Conservation (phyloP, 257 asterid species). For the Fraxinus cuspidata region DNA sequence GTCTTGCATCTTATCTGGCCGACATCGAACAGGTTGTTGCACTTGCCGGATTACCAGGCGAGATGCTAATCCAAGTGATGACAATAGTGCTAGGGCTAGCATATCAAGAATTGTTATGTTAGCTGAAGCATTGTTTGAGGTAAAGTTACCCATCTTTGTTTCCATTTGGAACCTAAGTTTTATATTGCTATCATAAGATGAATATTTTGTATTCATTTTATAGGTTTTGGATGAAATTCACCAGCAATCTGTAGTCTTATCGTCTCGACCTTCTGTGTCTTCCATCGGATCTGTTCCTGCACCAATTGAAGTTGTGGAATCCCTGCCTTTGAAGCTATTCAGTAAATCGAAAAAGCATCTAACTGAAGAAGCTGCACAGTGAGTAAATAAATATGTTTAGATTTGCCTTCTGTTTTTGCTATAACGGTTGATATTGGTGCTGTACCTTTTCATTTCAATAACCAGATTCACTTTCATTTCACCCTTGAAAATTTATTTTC, state of each 20-base stretch:
- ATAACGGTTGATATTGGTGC: too few species aligned
- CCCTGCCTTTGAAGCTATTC: constrained; percentile 67
- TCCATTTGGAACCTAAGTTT: constrained; percentile 15
- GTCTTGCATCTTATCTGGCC: constrained; percentile 87
- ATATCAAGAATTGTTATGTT: constrained; percentile 91
- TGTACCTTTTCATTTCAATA: too few species aligned
- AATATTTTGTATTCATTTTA: constrained; percentile 46
- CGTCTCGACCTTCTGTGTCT: constrained; percentile 78
- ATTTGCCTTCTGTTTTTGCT: background rate
- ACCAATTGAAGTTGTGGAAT: constrained; percentile 81
- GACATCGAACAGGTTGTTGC: constrained; percentile 79
- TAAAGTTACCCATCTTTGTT: constrained; percentile 36
- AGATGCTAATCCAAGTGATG: constrained; percentile 53
- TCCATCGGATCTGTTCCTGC: constrained; percentile 92
- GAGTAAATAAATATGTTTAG: constrained; percentile 35
- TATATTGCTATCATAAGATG: constrained; percentile 29
- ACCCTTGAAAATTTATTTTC: too few species aligned
- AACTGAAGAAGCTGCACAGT: constrained; percentile 79
- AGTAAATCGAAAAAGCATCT: constrained; percentile 53
- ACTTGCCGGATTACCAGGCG: constrained; percentile 55
- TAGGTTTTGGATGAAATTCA: constrained; percentile 99
- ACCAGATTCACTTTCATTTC: too few species aligned
- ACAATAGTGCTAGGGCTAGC: constrained; percentile 77
- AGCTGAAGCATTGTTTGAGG: constrained; percentile 98
- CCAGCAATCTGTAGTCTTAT: constrained; percentile 88